Percentiles rank a stretch among this genome's conserved stretches.
Evolutionary conservation across 805 yeast genomes (phyloP).

Genomic region (Allodekkera sacchari): DNA sequence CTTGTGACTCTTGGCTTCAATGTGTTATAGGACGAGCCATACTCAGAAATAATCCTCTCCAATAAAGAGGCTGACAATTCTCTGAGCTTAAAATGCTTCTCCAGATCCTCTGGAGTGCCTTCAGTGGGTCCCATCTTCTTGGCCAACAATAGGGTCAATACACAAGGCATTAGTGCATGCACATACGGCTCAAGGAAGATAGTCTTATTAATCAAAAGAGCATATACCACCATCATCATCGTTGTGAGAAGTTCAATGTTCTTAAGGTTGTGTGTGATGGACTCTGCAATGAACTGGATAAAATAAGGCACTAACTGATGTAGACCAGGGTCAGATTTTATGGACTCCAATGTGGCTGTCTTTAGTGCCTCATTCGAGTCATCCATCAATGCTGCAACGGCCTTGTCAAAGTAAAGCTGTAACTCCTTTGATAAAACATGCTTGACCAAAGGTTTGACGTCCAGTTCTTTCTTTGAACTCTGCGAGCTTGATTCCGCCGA

Average conservation of each 20-base stretch:
- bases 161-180: conserved; percentile 95
- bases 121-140: conserved; percentile 61
- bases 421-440: conserved; percentile 92
- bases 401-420: conserved; percentile 87
- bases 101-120: conserved; percentile 14
- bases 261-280: conserved; percentile 78
- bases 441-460: conserved; percentile 83
- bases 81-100: conserved; percentile 53
- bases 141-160: conserved; percentile 80
- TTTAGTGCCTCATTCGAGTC: conserved; percentile 50
- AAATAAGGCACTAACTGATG: conserved; percentile 96
- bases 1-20: conserved; percentile 90
- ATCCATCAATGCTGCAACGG: conserved; percentile 66
- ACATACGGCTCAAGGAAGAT: conserved; percentile 91
- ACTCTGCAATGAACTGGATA: conserved; percentile 93
- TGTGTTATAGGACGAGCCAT: conserved; percentile 80
- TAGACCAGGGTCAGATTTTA: conserved; percentile 88
- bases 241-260: conserved; percentile 64
- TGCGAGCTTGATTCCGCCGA: conserved; percentile 18
- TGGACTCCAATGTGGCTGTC: conserved; percentile 75
- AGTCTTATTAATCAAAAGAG: conserved; percentile 73
- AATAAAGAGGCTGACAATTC: conserved; percentile 82
- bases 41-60: conserved; percentile 67
- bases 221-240: conserved; percentile 82
- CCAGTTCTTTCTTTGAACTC: conserved; percentile 36